These are phyloP conservation scores for Solanum chiquidenum DNA, from an alignment of 257 asterid genomes.

Conservation along the genomic window DNA sequence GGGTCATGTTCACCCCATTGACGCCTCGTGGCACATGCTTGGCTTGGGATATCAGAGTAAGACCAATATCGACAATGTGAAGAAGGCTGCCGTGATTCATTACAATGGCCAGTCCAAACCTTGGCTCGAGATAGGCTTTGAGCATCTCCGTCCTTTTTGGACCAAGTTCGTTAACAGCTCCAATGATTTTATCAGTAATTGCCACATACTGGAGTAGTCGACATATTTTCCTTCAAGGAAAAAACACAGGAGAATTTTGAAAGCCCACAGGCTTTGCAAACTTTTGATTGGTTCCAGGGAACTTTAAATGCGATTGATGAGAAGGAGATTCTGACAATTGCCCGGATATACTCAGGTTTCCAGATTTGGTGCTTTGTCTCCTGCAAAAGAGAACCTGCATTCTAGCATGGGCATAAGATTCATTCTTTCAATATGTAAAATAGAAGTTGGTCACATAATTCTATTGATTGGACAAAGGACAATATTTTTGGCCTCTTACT, in stretches of 20 bases:
- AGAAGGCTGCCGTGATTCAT: conserved; percentile 91
- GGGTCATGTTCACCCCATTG: conserved; percentile 84
- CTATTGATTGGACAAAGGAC: conserved; percentile 39
- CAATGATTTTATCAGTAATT: conserved; percentile 70
- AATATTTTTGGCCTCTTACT: conserved; percentile 34
- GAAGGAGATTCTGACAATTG: conserved; percentile 24
- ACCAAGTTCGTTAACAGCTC: conserved; percentile 88
- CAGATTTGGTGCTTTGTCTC: conserved; percentile 18
- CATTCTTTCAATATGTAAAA: conserved; percentile 56
- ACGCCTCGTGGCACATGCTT: conserved; percentile 98
- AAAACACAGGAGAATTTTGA: conserved; percentile 6
- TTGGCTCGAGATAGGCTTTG: conserved; percentile 96
- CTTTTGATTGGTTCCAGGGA: background rate
- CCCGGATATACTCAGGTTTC: conserved; percentile 15
- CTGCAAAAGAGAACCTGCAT: conserved; percentile 25
- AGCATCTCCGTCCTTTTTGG: conserved; percentile 98
- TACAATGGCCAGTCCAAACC: conserved; percentile 98
- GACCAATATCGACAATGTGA: conserved; percentile 59
- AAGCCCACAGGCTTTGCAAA: background rate
- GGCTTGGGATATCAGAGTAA: conserved; percentile 95
- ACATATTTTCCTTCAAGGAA: background rate
- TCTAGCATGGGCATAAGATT: conserved; percentile 31
- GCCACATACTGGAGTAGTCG: conserved; percentile 88
- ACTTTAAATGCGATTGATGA: background rate
- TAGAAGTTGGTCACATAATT: conserved; percentile 34